Evolutionary conservation across 371 early-diverging fungal species (phyloP).

Genomic region (Lichtheimia ornata): DNA sequence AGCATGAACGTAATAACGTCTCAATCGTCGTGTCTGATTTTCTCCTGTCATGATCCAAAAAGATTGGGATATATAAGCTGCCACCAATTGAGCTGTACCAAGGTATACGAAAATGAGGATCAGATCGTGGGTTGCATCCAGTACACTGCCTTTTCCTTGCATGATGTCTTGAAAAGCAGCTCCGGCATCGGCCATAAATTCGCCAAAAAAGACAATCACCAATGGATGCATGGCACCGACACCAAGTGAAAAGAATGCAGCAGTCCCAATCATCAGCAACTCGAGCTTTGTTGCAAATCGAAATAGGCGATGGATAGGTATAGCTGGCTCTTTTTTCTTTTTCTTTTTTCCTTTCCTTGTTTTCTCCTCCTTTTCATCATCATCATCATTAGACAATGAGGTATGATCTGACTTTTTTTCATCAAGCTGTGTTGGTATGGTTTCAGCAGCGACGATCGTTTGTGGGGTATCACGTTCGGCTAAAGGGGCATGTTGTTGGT

Average conservation of each 20-base stretch:
- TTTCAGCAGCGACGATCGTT: neutral
- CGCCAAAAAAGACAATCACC: constrained; percentile 44
- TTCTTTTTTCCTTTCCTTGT: constrained; percentile 39
- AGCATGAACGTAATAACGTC: constrained; percentile 64
- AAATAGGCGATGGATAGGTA: constrained; percentile 33
- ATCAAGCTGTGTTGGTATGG: neutral
- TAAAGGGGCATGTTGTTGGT: neutral
- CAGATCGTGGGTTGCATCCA: constrained; percentile 16
- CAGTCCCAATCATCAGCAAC: constrained; percentile 25
- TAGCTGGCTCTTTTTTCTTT: constrained; percentile 35
- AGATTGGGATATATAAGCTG: constrained; percentile 37
- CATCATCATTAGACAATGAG: neutral
- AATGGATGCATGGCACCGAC: constrained; percentile 47
- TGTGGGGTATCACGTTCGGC: neutral
- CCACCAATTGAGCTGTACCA: constrained; percentile 43
- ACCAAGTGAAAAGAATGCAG: constrained; percentile 26
- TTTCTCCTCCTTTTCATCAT: constrained; percentile 13
- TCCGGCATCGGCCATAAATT: constrained; percentile 32
- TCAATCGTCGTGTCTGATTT: constrained; percentile 39
- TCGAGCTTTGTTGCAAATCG: constrained; percentile 37
- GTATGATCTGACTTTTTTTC: neutral
- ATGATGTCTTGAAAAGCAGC: constrained; percentile 13
- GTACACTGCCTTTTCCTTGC: constrained; percentile 15
- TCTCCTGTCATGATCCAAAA: constrained; percentile 47
- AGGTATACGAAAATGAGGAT: constrained; percentile 49